Evolutionary conservation across 768 basidiomycete genomes (phyloP), one percentile per base, ranked within the genome.

Genomic region (Lentinula sp.): DNA sequence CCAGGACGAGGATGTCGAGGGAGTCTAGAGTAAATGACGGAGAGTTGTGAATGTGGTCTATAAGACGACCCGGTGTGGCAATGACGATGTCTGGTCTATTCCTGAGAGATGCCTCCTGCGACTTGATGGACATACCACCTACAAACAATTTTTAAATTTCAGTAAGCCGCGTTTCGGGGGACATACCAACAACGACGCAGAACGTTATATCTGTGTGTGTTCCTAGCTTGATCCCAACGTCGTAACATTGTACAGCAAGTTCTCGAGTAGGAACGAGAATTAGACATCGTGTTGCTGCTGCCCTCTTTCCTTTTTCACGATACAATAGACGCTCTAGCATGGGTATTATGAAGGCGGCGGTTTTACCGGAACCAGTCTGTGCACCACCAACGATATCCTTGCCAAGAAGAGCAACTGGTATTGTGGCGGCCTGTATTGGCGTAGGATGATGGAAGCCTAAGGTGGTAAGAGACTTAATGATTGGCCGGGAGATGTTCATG

Each of bases 331-430:
- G 88, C 72, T 99, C 97, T 54, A 95, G 73, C 76, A 95, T 90
- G 43, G 97, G 97, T 62, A 98, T 87, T 68, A 90, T 88, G 75
- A 98, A 99, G 1, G 97, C 97, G 9, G 94, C 96, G 1, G 97
- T 99, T 79, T 99, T 99, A 62, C 97, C 97, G 4, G 95, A 97
- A 63, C 97, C 97, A 16, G 97, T 99, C 16, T 96, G 92, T 18
- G 97, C 96, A 61, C 85, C 89, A 36, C 96, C 97, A 57, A 99
- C 95, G 41, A 99, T 83, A 71, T 99, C 97, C 70, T 97, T 95
- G 55, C 97, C 97, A 23, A 95, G 72, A 18, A 99, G 83, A 23
- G 95, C 96, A 46, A 95, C 87, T 16, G 97, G 97, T 59, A 99
- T 93, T 12, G 95, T 90, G 46, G 91, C 87, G 2, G 91, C 86